phyloP scores from a whole-genome alignment of 73 alveolate genomes.

The Stentor roeselii region DNA sequence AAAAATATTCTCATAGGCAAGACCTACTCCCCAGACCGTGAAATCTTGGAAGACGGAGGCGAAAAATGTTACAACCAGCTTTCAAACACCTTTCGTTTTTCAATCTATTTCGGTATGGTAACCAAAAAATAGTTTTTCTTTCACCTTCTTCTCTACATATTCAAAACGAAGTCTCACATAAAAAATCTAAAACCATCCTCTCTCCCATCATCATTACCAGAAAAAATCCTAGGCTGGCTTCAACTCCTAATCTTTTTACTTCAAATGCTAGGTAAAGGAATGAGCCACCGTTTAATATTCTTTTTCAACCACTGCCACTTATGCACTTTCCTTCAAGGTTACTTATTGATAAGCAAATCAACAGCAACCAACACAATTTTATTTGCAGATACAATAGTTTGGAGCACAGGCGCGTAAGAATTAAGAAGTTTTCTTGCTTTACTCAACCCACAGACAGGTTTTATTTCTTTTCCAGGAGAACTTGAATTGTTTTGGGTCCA shows the following conservation, averaged over 20 bases:
- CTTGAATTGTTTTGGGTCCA: neutral
- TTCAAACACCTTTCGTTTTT: neutral
- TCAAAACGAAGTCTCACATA: neutral
- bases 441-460: neutral
- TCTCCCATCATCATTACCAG: neutral
- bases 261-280: neutral
- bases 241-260: neutral
- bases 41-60: slow-evolving; percentile 1
- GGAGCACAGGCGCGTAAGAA: neutral
- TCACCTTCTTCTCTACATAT: neutral
- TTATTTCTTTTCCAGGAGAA: neutral
- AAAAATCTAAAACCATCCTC: neutral
- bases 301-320: neutral
- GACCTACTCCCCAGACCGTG: neutral
- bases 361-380: neutral
- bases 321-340: neutral
- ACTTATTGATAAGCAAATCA: neutral
- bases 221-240: neutral
- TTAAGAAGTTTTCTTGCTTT: neutral
- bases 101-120: neutral
- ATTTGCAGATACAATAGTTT: neutral
- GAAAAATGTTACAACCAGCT: neutral
- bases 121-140: neutral
- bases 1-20: neutral
- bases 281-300: neutral